Evolutionary conservation across 768 basidiomycete species (phyloP).

Genomic region (Xerocomus brunneocitrinus): DNA sequence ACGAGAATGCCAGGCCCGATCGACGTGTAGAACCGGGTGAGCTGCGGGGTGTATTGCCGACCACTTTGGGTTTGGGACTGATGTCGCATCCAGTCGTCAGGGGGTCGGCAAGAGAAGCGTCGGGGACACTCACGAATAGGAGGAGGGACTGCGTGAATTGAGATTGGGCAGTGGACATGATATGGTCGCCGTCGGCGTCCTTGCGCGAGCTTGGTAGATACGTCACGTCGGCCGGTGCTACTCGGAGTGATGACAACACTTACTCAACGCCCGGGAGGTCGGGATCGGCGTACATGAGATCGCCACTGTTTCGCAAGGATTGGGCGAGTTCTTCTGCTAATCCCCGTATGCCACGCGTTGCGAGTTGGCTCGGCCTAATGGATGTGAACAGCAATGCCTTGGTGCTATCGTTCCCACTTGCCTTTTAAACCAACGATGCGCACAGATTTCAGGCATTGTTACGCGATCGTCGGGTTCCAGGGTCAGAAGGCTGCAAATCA

Average conservation of each 20-base stretch:
- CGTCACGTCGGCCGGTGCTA: neutral
- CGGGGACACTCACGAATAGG: conserved; percentile 59
- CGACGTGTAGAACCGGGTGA: conserved; percentile 78
- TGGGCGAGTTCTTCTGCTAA: conserved; percentile 71
- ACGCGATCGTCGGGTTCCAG: conserved; percentile 66
- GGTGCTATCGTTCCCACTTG: conserved; percentile 25
- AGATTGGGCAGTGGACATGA: conserved; percentile 57
- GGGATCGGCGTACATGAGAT: conserved; percentile 69
- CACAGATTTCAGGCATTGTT: conserved; percentile 50
- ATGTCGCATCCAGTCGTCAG: neutral
- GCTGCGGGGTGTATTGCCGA: conserved; percentile 62
- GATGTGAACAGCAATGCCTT: neutral
- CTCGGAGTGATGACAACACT: conserved; percentile 7
- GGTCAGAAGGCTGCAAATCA: conserved; percentile 71
- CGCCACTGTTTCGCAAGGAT: conserved; percentile 63
- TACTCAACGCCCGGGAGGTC: conserved; percentile 35
- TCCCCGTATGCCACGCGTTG: conserved; percentile 42
- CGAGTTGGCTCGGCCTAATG: conserved; percentile 65
- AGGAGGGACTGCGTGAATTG: conserved; percentile 80
- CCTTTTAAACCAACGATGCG: conserved; percentile 77
- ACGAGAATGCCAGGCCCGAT: conserved; percentile 51
- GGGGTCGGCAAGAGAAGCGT: neutral
- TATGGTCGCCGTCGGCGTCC: conserved; percentile 54
- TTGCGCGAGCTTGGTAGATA: conserved; percentile 16
- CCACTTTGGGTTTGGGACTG: conserved; percentile 84